These are phyloP conservation scores for Trichoderma aggressivum DNA, from an alignment of 2,329 filamentous ascomycete species.

Conservation along the genomic window DNA sequence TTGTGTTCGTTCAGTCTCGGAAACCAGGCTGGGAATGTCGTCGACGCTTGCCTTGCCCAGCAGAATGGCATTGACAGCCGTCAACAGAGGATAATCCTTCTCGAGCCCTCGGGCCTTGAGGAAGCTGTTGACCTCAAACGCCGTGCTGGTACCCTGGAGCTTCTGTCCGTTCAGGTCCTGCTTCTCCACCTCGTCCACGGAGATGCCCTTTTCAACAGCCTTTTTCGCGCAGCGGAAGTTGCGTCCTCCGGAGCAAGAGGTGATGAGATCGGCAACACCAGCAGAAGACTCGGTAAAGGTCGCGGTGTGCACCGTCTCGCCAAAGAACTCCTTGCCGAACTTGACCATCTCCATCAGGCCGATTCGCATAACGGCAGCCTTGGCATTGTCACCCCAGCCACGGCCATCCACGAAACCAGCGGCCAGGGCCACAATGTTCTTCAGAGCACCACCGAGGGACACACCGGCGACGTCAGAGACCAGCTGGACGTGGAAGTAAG, in stretches of 20 bases:
- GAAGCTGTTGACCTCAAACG: constrained; percentile 87
- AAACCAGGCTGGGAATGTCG: constrained; percentile 72
- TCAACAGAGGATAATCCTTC: constrained; percentile 87
- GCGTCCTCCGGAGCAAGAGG: constrained; percentile 83
- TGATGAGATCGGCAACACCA: constrained; percentile 93
- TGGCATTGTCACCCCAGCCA: constrained; percentile 97
- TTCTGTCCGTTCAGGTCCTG: constrained; percentile 94
- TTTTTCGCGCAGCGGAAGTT: constrained; percentile 94
- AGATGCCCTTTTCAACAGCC: constrained; percentile 73
- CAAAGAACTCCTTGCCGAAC: constrained; percentile 92
- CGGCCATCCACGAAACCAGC: constrained; percentile 93
- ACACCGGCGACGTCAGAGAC: constrained; percentile 95
- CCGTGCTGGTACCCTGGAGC: constrained; percentile 89
- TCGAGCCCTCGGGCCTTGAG: constrained; percentile 74
- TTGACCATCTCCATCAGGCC: constrained; percentile 95
- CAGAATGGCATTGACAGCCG: constrained; percentile 77
- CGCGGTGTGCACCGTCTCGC: constrained; percentile 69
- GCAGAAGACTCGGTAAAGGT: constrained; percentile 98
- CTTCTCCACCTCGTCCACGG: constrained; percentile 83
- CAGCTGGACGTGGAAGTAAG: constrained; percentile 95
- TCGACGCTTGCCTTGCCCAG: constrained; percentile 72
- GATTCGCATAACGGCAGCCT: constrained; percentile 97
- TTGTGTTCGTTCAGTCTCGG: constrained; percentile 19
- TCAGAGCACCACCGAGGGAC: constrained; percentile 88
- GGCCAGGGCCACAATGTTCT: constrained; percentile 93